Evolutionary conservation across 1,284 basidiomycete species (phyloP), one percentile per base, ranked within the genome.

Genomic region (Baeospora myosura): DNA sequence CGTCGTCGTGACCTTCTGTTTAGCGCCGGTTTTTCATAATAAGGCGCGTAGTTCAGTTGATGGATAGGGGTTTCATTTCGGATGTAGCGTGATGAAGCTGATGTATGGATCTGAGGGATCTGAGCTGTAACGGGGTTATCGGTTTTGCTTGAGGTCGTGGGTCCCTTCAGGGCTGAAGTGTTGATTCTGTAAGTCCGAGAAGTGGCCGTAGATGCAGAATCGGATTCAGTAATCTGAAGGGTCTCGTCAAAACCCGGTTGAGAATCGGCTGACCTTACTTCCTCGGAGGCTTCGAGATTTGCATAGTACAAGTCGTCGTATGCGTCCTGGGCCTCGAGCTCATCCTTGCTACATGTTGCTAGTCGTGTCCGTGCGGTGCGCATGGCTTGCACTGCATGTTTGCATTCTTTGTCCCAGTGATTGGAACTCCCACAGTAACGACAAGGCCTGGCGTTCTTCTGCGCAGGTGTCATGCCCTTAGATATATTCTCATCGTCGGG

Each of bases 351-450:
- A 25, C 28, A 40, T 32, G 25, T 3, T 40, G 28, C 17, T 25
- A 3, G 32, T 8, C 23, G 30, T 20, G 29, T 31, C n/a, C 55
- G 30, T 18, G 54, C 56, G 3, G 26, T 20, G 25, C 39, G 20
- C 4, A 47, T 45, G 2, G 49, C 49, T 38, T 55, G 38, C 16
- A 20, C 40, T 1, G 45, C 37, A 37, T 59, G 44, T 26, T 49
- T 52, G 35, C 59, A 61, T 43, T 55, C 52, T 1, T 40, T 28
- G 37, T 65, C 61, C 64, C 63, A 66, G 29, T 65, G 63, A n/a
- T 56, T 56, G 1, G 38, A 48, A 25, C 59, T 62, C 5, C 63
- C 60, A 39, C 64, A 67, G 26, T 62, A 58, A 16, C 54, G 42
- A 46, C 64, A 66, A 0, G 61, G 61, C 22, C 60, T 35, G n/a